Base-by-base conservation (phyloP, 2,329 filamentous ascomycete species). In the Pestalotiopsis sp. region DNA sequence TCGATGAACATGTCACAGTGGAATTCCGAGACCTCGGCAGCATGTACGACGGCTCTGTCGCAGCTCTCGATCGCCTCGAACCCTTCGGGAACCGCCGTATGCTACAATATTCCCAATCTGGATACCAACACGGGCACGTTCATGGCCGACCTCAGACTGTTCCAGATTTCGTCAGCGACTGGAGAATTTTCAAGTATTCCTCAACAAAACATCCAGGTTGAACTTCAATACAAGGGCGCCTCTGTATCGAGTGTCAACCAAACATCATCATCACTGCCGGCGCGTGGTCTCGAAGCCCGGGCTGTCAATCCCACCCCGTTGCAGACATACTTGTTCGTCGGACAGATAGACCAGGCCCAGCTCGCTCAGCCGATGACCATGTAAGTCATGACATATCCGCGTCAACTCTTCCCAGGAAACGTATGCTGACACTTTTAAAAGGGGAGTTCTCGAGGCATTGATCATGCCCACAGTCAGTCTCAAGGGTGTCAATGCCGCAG, bases 91-190 rank as follows among this genome's bases (percentile, higher is more conserved):
- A 87, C 93, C 61, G 91, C 91, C 68, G 88, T 93, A 61, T 97
- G 93, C 85, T 96, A 95, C 82, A 97, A 96, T 77, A 79, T 97
- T 26, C 89, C 91, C 0, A 88, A 87, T 52, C 85, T 94, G 67
- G 86, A 95, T 80, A 88, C 87, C 72, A 78, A 79, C 4, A 89
- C 87, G 0, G 92, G 92, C 38, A 82, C 89, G 17, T 96, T 96
- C 76, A 87, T 92, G 78, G 92, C 92, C 38, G 93, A 96, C 76
- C 79, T 96, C 64, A 86, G 92, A 66, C 82, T 96, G 68, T 96
- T 89, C 80, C 89, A 91, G 77, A 80, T 94, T 60, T 89, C 88
- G 5, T 79, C 85, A 0, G 84, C 92, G 0, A 84, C 80, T 3
- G 88, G 82, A 39, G 78, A 75, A 3, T 91, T 89, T 70, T 76